Evolutionary conservation across 140 eudicot genomes (phyloP).

Genomic region (Erigeron philadelphicus): DNA sequence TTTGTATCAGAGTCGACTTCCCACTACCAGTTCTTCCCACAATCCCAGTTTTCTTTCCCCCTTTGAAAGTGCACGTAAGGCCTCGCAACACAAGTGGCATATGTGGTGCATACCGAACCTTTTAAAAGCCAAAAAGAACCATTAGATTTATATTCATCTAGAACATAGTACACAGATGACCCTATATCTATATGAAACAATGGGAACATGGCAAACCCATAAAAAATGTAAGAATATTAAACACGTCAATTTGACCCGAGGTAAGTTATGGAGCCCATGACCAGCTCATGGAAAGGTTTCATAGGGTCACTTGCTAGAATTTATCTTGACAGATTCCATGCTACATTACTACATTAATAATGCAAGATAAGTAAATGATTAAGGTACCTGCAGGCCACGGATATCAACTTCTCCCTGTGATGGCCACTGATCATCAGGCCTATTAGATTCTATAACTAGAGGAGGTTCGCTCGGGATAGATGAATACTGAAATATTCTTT

Average conservation of each 20-base stretch:
- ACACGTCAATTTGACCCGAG: too few species aligned
- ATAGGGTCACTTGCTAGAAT: too few species aligned
- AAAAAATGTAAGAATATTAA: too few species aligned
- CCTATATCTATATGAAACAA: too few species aligned
- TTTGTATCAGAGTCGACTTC: constrained; percentile 78
- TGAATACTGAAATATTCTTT: constrained; percentile 82
- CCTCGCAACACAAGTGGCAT: constrained; percentile 82
- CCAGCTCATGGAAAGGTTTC: too few species aligned
- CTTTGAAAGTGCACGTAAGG: constrained; percentile 72
- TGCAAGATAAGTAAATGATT: not conserved
- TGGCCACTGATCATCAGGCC: constrained; percentile 67
- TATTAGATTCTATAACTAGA: constrained; percentile 56
- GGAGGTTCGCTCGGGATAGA: constrained; percentile 67
- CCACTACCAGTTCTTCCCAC: constrained; percentile 95
- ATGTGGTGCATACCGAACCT: constrained; percentile 96
- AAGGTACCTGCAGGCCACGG: constrained; percentile 55
- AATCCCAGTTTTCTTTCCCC: constrained; percentile 74
- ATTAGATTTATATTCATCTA: not conserved
- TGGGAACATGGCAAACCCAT: too few species aligned
- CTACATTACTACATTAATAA: not conserved
- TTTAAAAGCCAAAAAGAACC: constrained; percentile 1
- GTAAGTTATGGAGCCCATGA: too few species aligned
- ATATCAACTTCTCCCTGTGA: constrained; percentile 62
- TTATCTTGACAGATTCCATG: too few species aligned
- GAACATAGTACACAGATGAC: too few species aligned